Evolutionary conservation across 116 monocot genomes (phyloP).

Genomic region (Zostera marina): DNA sequence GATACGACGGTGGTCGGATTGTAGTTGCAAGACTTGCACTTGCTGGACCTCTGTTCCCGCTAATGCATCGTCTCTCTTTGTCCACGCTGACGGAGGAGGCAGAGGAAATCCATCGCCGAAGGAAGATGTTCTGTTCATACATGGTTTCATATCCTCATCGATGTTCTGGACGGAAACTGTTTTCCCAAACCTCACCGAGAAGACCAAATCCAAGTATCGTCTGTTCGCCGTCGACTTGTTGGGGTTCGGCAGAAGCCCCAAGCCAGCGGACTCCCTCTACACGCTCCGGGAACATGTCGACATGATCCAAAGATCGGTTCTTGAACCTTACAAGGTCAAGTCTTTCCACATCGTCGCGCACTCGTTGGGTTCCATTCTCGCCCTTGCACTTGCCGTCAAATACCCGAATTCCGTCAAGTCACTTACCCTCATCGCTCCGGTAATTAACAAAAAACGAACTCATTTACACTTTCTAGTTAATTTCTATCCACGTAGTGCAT

Average conservation of each 20-base stretch:
- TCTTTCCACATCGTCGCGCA: slow-evolving; percentile 91
- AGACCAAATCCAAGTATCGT: slow-evolving; percentile 33
- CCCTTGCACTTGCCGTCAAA: slow-evolving; percentile 73
- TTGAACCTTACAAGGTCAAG: slow-evolving; percentile 37
- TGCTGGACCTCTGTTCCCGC: slow-evolving; percentile 30
- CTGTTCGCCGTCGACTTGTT: slow-evolving; percentile 72
- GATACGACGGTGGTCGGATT: slow-evolving; percentile 78
- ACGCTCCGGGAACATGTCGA: slow-evolving; percentile 76
- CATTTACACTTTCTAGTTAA: neutral
- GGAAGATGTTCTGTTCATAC: slow-evolving; percentile 74
- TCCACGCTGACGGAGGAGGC: slow-evolving; percentile 25
- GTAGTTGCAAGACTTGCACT: slow-evolving; percentile 57
- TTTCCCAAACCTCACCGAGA: slow-evolving; percentile 41
- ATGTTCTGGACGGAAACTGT: slow-evolving; percentile 93
- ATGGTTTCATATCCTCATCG: slow-evolving; percentile 90
- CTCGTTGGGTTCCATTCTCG: slow-evolving; percentile 73
- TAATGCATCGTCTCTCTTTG: slow-evolving; percentile 25
- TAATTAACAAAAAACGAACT: slow-evolving; percentile 5
- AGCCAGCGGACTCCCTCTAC: slow-evolving; percentile 80
- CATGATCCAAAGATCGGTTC: slow-evolving; percentile 73
- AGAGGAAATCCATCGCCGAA: slow-evolving; percentile 19
- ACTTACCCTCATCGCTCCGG: slow-evolving; percentile 73
- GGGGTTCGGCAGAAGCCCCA: slow-evolving; percentile 82
- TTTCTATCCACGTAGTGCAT: neutral
- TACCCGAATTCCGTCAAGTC: slow-evolving; percentile 50